A percentile compares a stretch with the other conserved stretches of the same genome.
Evolutionary conservation across 2,329 filamentous ascomycete species (phyloP).

Genomic region (Didymellaceae sp.): DNA sequence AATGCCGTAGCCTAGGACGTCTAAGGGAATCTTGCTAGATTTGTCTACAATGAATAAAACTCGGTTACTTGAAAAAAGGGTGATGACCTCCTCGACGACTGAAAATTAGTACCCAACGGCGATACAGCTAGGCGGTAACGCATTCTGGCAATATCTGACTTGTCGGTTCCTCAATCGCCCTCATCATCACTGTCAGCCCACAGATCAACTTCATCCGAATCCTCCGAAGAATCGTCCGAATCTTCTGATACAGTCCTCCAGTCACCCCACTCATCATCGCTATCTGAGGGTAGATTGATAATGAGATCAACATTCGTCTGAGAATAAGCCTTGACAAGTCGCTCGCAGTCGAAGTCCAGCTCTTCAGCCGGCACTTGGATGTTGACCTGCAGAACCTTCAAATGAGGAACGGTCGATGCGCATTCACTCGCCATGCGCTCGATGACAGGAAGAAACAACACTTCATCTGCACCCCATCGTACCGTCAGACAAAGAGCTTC

Average conservation of each 20-base stretch:
- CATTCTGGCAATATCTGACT: no score
- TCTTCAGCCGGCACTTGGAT: constrained; percentile 1
- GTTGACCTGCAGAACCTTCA: constrained; percentile 18
- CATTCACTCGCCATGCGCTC: constrained; percentile 20
- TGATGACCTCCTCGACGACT: no score
- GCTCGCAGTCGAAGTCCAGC: constrained; percentile 21
- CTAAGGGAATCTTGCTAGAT: no score
- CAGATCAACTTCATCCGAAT: constrained; percentile 26
- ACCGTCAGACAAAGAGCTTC: constrained; percentile 14
- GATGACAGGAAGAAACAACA: constrained; percentile 18
- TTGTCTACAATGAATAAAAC: no score
- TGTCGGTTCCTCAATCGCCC: background rate
- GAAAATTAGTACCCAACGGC: no score
- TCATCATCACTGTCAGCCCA: constrained; percentile 15
- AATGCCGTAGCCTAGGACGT: no score
- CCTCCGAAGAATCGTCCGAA: constrained; percentile 21
- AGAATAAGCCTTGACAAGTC: constrained; percentile 14
- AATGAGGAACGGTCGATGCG: constrained; percentile 7
- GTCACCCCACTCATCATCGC: constrained; percentile 11
- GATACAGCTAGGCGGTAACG: no score
- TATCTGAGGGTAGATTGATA: constrained; percentile 11
- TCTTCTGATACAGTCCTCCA: constrained; percentile 14
- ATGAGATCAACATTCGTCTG: constrained; percentile 14
- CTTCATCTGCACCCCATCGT: constrained; percentile 9
- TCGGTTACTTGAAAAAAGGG: no score